These are phyloP conservation scores for Aspergillus sparsus DNA, from an alignment of 495 filamentous ascomycete species.

Conservation along the genomic window DNA sequence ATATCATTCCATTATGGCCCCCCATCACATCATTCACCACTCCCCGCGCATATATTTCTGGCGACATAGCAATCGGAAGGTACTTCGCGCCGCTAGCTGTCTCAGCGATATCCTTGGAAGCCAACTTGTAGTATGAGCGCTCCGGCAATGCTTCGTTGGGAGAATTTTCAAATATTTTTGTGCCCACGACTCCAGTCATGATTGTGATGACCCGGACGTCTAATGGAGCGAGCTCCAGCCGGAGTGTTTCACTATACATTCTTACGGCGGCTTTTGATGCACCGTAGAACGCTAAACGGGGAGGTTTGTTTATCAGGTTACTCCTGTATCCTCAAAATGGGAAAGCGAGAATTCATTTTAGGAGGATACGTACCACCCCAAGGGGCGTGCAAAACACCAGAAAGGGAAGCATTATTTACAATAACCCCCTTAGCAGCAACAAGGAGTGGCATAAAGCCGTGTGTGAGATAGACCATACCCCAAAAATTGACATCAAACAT, in stretches of 20 bases:
- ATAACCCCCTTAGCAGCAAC: slow-evolving; percentile 53
- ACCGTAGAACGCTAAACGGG: too few relatives aligned
- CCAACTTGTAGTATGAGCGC: slow-evolving; percentile 2
- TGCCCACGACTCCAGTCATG: slow-evolving; percentile 18
- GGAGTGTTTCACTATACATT: slow-evolving; percentile 51
- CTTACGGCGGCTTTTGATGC: slow-evolving; percentile 55
- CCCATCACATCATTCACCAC: slow-evolving; percentile 25
- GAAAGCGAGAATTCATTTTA: background rate
- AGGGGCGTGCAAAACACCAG: slow-evolving; percentile 33
- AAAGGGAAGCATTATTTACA: slow-evolving; percentile 53
- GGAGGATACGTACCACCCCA: slow-evolving; percentile 11
- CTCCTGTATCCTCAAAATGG: too few relatives aligned
- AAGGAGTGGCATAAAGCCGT: slow-evolving; percentile 56
- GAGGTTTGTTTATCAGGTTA: too few relatives aligned
- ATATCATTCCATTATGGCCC: slow-evolving; percentile 22
- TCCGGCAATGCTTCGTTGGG: background rate
- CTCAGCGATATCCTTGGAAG: slow-evolving; percentile 6
- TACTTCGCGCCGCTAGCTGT: slow-evolving; percentile 10
- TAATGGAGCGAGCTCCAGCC: slow-evolving; percentile 55
- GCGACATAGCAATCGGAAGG: slow-evolving; percentile 14
- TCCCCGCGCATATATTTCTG: slow-evolving; percentile 17
- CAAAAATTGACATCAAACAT: slow-evolving; percentile 66
- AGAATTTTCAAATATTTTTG: slow-evolving; percentile 7
- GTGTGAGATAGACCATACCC: slow-evolving; percentile 54
- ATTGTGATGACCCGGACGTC: slow-evolving; percentile 55